A percentile compares a stretch with the other conserved stretches of the same genome.
Conservation (phyloP, 1,284 basidiomycete species). For the Austroboletus novae-zelandiae region DNA sequence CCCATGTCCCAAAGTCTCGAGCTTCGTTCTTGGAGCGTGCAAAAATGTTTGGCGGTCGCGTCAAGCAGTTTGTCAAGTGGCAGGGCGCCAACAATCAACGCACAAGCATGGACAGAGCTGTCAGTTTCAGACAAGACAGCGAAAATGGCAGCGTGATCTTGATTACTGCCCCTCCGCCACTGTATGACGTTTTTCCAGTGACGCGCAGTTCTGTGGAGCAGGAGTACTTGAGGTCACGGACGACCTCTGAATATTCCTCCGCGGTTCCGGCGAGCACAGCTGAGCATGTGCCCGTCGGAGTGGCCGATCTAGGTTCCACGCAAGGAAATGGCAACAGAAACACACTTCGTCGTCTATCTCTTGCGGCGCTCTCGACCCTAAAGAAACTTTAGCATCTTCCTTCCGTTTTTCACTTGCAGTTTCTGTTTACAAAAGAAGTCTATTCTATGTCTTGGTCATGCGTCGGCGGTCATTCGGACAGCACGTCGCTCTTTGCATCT, state of each 20-base stretch:
- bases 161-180: constrained; percentile 28
- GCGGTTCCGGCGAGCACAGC: constrained; percentile 11
- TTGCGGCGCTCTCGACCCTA: constrained; percentile 28
- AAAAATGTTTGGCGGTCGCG: constrained; percentile 26
- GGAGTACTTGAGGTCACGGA: constrained; percentile 15
- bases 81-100: constrained; percentile 7
- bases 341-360: constrained; percentile 26
- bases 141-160: constrained; percentile 32
- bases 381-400: constrained; percentile 16
- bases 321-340: constrained; percentile 18
- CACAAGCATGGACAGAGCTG: constrained; percentile 21
- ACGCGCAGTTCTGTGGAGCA: constrained; percentile 4
- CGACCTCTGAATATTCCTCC: constrained; percentile 26
- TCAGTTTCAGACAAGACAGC: constrained; percentile 26
- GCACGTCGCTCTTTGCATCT: constrained; percentile 7
- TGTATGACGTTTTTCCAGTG: constrained; percentile 18
- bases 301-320: constrained; percentile 14
- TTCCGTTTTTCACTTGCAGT: neutral
- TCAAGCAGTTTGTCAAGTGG: constrained; percentile 25
- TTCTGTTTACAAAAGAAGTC: neutral
- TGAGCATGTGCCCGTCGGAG: constrained; percentile 12
- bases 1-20: constrained; percentile 14
- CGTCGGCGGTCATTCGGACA: neutral
- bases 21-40: constrained; percentile 25
- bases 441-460: constrained; percentile 10